Evolutionary conservation across 305 asterid species (phyloP), one percentile per base, ranked within the genome.

Genomic region (Fraxinus floribunda): DNA sequence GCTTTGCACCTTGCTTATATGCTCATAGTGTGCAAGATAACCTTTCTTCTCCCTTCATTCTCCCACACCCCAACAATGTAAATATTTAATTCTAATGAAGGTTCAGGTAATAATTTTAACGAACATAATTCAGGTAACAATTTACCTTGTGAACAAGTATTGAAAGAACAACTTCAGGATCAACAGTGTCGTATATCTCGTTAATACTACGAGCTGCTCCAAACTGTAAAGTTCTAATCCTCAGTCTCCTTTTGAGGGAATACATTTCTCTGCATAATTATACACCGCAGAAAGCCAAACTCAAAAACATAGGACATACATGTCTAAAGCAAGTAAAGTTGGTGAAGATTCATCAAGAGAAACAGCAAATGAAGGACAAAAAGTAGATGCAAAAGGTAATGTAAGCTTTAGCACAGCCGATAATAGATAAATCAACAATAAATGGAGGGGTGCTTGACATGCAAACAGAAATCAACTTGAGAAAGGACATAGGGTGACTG

Each of bases 101-200:
- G 78, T 35, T 68, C 62, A 41, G 49, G 26, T 70, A 77, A 80
- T 46, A 83, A 81, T 70, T 36, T 73, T 13, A 73, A 22, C 15
- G 71, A 82, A 62, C 55, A 35, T 29, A 79, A 18, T 62, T 77
- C 89, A 71, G 44, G 80, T 73, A 83, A 70, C 74, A 77, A 82
- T 62, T 83, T 89, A 93, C 99, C 99, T 95, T 97, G 75, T 95
- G 99, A 86, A 92, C 92, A 78, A 94, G 97, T 84, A 95, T 87
- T 83, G 94, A 89, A 72, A 95, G 96, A 85, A 95, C 92, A 86
- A 94, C 99, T 87, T 94, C 98, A 83, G 97, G 90, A 91, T 95
- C 98, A 86, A 92, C 97, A 82, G 84, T 88, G 79, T 95, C 99
- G 88, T 95, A 95, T 79, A 94, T 88, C 84, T 94, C 99, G 68